Evolutionary conservation across 2,329 filamentous ascomycete genomes (phyloP), one percentile per base, ranked within the genome.

Genomic region (Parastagonospora nodorum): DNA sequence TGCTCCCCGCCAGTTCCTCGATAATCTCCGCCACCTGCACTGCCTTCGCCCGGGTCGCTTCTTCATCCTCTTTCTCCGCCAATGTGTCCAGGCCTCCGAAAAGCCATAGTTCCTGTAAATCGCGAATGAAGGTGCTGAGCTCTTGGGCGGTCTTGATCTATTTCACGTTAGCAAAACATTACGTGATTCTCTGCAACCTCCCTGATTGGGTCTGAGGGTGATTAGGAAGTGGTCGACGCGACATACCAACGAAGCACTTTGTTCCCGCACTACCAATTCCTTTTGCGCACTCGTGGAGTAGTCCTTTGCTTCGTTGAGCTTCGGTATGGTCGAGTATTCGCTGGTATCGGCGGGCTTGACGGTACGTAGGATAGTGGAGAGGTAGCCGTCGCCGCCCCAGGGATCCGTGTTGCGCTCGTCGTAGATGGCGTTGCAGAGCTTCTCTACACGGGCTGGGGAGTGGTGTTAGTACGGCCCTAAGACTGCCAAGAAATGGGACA

Each of bases 41-140:
- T 5, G 61, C 64, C 48, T 60, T 62, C 11, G 32, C 52, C 31
- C 51, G 50, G 19, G 57, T 61, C 48, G 47, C 46, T 24, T 56
- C 62, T 51, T 66, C 61, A n/a, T 72, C 69, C 16, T 55, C 56
- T 6, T 59, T 53, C 29, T 71, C 61, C 28, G 61, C 55, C 1
- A 87, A 66, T 0, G 83, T 86, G 49, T 86, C 79, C 37, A 88
- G 75, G 50, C 83, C 82, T 2, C 86, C 86, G 60, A 87, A 87
- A 5, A 88, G 75, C 86, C 86, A 88, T 16, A 84, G 77, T 64
- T 88, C 85, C 65, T 88, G 87, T 72, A 88, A 76, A 24, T 81
- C 78, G 16, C 85, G 80, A 24, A 83, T 85, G 11, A 88, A 68
- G 10, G 80, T 78, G 50, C 86, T 77, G 9, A 87, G 75, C 47